Conservation (phyloP, 495 filamentous ascomycete species). For the Penicillium dipodomyicola region DNA sequence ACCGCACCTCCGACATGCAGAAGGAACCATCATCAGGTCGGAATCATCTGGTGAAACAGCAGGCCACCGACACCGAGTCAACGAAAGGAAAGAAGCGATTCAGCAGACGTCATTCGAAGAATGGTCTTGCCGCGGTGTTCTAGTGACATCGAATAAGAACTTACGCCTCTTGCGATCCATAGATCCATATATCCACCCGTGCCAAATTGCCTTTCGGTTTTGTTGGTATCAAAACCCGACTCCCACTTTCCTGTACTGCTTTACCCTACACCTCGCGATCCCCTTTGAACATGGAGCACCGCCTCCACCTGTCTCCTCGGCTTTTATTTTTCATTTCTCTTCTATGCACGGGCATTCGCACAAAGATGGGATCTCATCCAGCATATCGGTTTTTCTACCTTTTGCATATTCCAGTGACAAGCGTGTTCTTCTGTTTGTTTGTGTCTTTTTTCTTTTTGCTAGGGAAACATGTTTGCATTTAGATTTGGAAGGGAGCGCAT, state of each 20-base stretch:
- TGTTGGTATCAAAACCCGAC: not conserved
- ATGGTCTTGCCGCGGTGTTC: slow-evolving; percentile 80
- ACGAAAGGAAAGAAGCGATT: slow-evolving; percentile 73
- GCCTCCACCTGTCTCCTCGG: slow-evolving; percentile 5
- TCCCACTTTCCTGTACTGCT: slow-evolving; percentile 2
- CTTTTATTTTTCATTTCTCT: slow-evolving; percentile 19
- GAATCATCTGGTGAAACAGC: slow-evolving; percentile 49
- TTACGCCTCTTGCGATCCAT: slow-evolving; percentile 1
- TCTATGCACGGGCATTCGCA: slow-evolving; percentile 8
- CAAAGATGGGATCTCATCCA: slow-evolving; percentile 21
- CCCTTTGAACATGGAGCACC: not conserved
- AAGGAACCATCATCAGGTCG: slow-evolving; percentile 39
- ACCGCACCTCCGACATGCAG: slow-evolving; percentile 45
- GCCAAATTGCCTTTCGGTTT: slow-evolving; percentile 9
- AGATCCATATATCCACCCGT: not conserved
- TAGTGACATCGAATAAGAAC: slow-evolving; percentile 28
- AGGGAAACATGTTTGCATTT: slow-evolving; percentile 40
- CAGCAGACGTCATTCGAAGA: slow-evolving; percentile 86
- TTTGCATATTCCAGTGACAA: slow-evolving; percentile 45
- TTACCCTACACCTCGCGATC: not conserved
- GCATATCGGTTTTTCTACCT: slow-evolving; percentile 26
- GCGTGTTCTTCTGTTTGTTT: slow-evolving; percentile 26
- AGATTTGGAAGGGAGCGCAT: slow-evolving; percentile 42
- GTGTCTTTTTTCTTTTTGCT: slow-evolving; percentile 7
- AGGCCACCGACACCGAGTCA: slow-evolving; percentile 51